phyloP scores from a whole-genome alignment of 139 green algal genomes.

The Chlorella vulgaris region DNA sequence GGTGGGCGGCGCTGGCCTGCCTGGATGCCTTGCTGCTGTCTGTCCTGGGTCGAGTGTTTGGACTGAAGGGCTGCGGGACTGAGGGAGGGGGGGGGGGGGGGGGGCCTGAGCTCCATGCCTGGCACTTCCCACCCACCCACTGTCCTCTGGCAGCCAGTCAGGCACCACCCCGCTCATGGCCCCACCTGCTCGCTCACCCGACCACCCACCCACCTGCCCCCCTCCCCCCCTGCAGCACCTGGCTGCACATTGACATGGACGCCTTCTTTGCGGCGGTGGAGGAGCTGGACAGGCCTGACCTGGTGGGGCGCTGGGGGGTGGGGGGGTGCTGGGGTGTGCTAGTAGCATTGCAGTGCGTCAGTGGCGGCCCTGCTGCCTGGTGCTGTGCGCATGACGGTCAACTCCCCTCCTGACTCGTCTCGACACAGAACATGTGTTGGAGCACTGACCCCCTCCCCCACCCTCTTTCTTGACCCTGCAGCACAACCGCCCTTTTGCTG shows the following conservation, averaged over 20 bases:
- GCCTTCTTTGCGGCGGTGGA: slow-evolving; percentile 86
- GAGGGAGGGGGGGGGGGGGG: too few species aligned
- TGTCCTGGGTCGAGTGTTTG: too few species aligned
- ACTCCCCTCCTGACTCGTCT: background rate
- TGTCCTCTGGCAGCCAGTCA: background rate
- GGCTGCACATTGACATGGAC: slow-evolving; percentile 96
- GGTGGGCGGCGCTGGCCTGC: too few species aligned
- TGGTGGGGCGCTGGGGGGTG: slow-evolving; percentile 47
- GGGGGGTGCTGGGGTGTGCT: background rate
- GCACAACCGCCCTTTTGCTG: slow-evolving; percentile 70
- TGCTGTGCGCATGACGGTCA: background rate
- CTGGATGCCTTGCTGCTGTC: too few species aligned
- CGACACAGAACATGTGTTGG: too few species aligned
- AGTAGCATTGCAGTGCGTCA: background rate
- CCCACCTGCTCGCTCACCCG: too few species aligned
- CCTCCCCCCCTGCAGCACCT: slow-evolving; percentile 27
- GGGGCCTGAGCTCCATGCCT: slow-evolving; percentile 45
- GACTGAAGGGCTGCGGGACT: too few species aligned
- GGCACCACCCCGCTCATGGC: too few species aligned
- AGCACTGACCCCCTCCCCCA: background rate
- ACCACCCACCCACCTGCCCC: background rate
- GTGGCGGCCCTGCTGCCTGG: background rate
- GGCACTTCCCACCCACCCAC: slow-evolving; percentile 7
- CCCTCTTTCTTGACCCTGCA: background rate
- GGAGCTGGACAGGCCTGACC: slow-evolving; percentile 65